A percentile compares a stretch with the other conserved stretches of the same genome.
phyloP scores from a whole-genome alignment of 257 asterid species.

The Primulina huaijiensis region DNA sequence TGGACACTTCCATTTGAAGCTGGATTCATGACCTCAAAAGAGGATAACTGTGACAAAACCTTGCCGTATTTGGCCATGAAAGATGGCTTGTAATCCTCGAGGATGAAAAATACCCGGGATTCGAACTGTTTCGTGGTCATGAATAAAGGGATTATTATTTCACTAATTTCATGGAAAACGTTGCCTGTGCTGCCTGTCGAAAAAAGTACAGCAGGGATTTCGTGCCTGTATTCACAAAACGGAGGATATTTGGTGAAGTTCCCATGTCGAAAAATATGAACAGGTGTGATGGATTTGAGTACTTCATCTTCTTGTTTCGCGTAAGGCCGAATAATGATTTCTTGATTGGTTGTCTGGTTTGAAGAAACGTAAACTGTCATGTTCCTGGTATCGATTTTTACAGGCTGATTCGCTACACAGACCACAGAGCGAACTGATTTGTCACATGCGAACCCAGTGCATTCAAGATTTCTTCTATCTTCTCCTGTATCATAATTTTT shows the following conservation, averaged over 20 bases:
- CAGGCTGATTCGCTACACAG: constrained; percentile 39
- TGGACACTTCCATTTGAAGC: constrained; percentile 51
- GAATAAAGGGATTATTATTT: constrained; percentile 73
- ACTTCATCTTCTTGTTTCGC: constrained; percentile 48
- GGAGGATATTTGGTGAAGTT: constrained; percentile 34
- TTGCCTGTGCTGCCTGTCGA: constrained; percentile 87
- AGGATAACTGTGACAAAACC: constrained; percentile 43
- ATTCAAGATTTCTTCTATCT: constrained; percentile 38
- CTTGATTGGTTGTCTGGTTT: not conserved
- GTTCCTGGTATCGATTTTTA: constrained; percentile 37
- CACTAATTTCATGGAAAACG: constrained; percentile 82
- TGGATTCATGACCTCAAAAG: constrained; percentile 45
- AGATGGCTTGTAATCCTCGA: constrained; percentile 63
- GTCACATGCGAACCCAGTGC: constrained; percentile 48
- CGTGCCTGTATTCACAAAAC: constrained; percentile 39
- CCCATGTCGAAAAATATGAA: constrained; percentile 28
- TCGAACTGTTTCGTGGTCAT: constrained; percentile 64
- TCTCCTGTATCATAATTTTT: constrained; percentile 39
- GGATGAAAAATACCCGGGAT: constrained; percentile 50
- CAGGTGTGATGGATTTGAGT: constrained; percentile 32
- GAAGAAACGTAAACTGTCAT: constrained; percentile 41
- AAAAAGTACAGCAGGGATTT: constrained; percentile 69
- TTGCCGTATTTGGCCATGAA: constrained; percentile 61
- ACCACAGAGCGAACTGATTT: constrained; percentile 37
- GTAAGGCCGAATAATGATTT: constrained; percentile 43